Conservation (phyloP, 768 basidiomycete genomes). For the Agaricus sinodeliciosus region DNA sequence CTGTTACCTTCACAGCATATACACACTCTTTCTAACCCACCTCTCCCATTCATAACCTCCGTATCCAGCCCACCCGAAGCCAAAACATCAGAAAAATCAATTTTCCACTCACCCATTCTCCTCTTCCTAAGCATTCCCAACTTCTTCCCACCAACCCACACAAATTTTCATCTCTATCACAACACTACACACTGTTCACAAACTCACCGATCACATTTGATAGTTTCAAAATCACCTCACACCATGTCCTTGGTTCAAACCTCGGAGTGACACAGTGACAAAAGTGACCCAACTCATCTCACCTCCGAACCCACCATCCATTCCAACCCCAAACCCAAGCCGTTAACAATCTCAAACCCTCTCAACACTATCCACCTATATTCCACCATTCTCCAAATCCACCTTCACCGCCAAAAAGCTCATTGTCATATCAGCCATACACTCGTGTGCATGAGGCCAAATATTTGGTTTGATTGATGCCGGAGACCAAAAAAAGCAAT, state of each 20-base stretch:
- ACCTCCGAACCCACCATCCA: not conserved
- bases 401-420: not conserved
- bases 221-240: not conserved
- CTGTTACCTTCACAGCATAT: not conserved
- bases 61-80: not conserved
- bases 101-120: not conserved
- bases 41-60: not conserved
- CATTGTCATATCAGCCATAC: not conserved
- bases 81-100: not conserved
- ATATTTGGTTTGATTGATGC: conserved; percentile 5
- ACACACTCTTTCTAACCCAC: not conserved
- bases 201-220: not conserved
- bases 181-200: not conserved
- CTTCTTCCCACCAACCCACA: not conserved
- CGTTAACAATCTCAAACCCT: not conserved
- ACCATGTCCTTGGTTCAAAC: not conserved
- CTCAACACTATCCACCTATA: conserved; percentile 2
- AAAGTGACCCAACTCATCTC: not conserved
- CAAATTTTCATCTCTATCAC: not conserved
- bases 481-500: conserved; percentile 1
- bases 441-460: not conserved
- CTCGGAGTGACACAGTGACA: conserved; percentile 8
- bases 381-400: not conserved
- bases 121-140: not conserved
- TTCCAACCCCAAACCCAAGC: not conserved